Evolutionary conservation across 1,284 basidiomycete genomes (phyloP), one percentile per base, ranked within the genome.

Genomic region (Thelephora terrestris): DNA sequence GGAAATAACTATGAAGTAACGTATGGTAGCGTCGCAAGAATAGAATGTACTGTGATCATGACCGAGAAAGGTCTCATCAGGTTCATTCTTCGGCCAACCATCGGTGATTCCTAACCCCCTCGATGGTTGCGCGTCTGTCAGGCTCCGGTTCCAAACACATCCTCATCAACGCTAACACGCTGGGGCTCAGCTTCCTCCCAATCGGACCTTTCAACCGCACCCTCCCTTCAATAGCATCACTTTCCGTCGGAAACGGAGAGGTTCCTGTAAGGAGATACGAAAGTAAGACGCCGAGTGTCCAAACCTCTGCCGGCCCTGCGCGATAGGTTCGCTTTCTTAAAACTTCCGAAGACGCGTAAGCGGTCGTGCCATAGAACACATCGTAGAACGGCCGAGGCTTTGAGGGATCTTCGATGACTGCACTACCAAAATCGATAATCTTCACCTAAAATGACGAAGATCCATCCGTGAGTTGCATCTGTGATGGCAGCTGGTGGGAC

Each of bases 361-460:
- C 85, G 23, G 83, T 79, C 16, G 87, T 91, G 38, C 88, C 87
- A 59, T 79, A 88, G 68, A 92, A 92, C 36, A 79, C 71, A 18
- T 75, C 75, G 64, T 91, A 83, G 53, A 74, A 79, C 0, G 88
- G 85, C 12, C 76, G 74, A 2, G 83, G 74, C 50, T 78, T 65
- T 12, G 67, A 63, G 1, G 80, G 78, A 60, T 93, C 81, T 47
- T 80, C 79, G 55, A 88, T 77, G 27, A 85, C 84, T 21, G 91
- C 90, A 53, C 86, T 90, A 45, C 91, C 90, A 64, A 96, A 96
- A 68, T 96, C 91, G 61, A 96, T 91, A 46, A 96, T 74, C 64
- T 96, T 95, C 60, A 94, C 85, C 79, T 87, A 39, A 10, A 45
- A n/a, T n/a, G 18, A 46, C 52, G 2, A 43, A 20, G 38, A 49